Conservation (phyloP, 2,329 filamentous ascomycete species). For the Cordyceps militaris region DNA sequence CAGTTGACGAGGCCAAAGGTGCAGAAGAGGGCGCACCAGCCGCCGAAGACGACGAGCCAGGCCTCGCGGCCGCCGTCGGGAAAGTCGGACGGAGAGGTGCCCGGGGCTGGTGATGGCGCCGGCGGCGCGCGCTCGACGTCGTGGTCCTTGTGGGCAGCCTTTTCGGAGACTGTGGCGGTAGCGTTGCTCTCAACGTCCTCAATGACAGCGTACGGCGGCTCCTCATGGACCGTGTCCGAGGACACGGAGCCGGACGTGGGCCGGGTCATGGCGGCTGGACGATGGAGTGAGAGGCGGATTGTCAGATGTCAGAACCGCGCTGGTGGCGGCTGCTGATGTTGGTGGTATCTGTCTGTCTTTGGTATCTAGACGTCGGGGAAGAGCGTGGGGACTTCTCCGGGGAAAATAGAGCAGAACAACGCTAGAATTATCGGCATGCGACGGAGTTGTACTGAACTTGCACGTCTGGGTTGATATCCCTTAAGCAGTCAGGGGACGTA, state of each 20-base stretch:
- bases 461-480: neutral
- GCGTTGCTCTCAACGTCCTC: neutral
- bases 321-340: neutral
- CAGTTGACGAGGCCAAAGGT: constrained; percentile 39
- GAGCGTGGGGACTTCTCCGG: neutral
- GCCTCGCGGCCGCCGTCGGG: constrained; percentile 53
- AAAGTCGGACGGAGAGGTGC: constrained; percentile 40
- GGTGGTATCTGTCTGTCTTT: neutral
- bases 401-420: neutral
- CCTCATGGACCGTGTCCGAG: constrained; percentile 21
- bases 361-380: neutral
- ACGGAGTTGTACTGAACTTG: neutral
- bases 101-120: constrained; percentile 14
- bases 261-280: constrained; percentile 16
- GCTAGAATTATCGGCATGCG: neutral
- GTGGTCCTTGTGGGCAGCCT: neutral
- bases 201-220: constrained; percentile 6
- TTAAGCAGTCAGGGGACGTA: neutral
- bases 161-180: neutral
- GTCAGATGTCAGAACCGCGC: neutral
- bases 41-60: constrained; percentile 49
- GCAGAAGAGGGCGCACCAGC: constrained; percentile 37
- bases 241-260: constrained; percentile 20
- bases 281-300: neutral
- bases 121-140: neutral